Base-by-base conservation (phyloP, 2,329 filamentous ascomycete genomes). In the Phoma sp. region DNA sequence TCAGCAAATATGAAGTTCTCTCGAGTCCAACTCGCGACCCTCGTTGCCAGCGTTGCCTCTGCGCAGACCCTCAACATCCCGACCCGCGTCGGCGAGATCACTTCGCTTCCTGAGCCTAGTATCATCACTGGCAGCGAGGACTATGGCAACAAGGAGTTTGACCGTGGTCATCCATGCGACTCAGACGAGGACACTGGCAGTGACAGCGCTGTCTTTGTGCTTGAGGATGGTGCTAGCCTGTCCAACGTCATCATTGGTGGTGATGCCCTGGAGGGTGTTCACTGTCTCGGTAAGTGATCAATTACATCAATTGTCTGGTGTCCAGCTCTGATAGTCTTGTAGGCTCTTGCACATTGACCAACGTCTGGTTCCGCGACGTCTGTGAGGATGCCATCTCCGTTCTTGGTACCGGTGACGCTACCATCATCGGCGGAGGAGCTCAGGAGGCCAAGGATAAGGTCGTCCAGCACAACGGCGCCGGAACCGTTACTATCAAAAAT, bases 241-340 rank as follows among this genome's bases (percentile, higher is more conserved):
- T 78, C 76, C 59, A 83, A 83, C 62, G 81, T 80, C 65, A 82
- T 84, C 64, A 83, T 83, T 46, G 81, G 81, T 4, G 71, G 74
- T n/a, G 76, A 79, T 53, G 74, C 82, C 56, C 75, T 77, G 29
- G 81, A 73, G 74, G 80, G 80, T 45, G 77, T 83, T 29, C 80
- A 83, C 71, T 82, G 81, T 70, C 60, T 75, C 54, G 80, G 78
- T 45, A 71, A 73, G 28, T 80, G 15, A 5, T n/a, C 9, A 7
- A 18, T 38, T 18, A 3, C 33, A 7, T 23, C 10, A 20, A 15
- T 2, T 12, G 2, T 25, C 7, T 7, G 2, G 15, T 11, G 5
- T 17, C 9, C 6, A 10, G 12, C 7, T 4, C 42, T 34, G 15
- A 36, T 12, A 20, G 11, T 5, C 12, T 4, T 34, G 3, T 57